phyloP scores from a whole-genome alignment of 78 protist species.

The Protostelium mycophagum region DNA sequence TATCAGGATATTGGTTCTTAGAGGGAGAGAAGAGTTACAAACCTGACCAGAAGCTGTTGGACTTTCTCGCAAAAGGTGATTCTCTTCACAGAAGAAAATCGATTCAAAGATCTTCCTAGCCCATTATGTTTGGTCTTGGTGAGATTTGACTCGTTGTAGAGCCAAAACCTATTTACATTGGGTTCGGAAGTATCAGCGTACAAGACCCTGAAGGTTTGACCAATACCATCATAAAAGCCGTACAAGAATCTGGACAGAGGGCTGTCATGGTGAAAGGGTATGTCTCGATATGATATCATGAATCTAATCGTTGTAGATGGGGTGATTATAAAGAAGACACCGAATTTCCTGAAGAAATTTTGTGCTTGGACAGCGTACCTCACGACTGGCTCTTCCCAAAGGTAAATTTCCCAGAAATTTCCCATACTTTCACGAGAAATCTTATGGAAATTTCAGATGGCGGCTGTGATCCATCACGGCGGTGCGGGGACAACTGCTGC shows the following conservation, averaged over 20 bases:
- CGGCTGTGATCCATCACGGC: slow-evolving; percentile 73
- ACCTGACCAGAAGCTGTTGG: background rate
- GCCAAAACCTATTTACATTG: slow-evolving; percentile 50
- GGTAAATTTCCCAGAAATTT: background rate
- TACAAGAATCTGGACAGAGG: slow-evolving; percentile 20
- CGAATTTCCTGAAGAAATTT: background rate
- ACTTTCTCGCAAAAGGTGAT: background rate
- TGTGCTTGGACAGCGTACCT: slow-evolving; percentile 6
- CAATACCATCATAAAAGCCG: slow-evolving; percentile 22
- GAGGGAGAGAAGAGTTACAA: background rate
- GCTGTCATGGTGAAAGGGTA: slow-evolving; percentile 53
- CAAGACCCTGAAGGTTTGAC: slow-evolving; percentile 48
- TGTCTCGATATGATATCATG: slow-evolving; percentile 12
- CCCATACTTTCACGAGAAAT: too few relatives aligned
- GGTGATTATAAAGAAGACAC: background rate
- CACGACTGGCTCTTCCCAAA: slow-evolving; percentile 49
- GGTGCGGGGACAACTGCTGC: slow-evolving; percentile 82
- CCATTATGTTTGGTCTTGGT: too few relatives aligned
- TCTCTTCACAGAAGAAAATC: too few relatives aligned
- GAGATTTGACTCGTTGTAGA: background rate
- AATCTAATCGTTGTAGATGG: background rate
- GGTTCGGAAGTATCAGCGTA: slow-evolving; percentile 54
- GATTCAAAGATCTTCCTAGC: too few relatives aligned
- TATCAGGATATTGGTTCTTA: slow-evolving; percentile 49
- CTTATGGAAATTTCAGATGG: background rate